Percentiles rank a stretch among this genome's conserved stretches.
phyloP scores from a whole-genome alignment of 2,329 filamentous ascomycete species.

The Nannizzia gypsea region DNA sequence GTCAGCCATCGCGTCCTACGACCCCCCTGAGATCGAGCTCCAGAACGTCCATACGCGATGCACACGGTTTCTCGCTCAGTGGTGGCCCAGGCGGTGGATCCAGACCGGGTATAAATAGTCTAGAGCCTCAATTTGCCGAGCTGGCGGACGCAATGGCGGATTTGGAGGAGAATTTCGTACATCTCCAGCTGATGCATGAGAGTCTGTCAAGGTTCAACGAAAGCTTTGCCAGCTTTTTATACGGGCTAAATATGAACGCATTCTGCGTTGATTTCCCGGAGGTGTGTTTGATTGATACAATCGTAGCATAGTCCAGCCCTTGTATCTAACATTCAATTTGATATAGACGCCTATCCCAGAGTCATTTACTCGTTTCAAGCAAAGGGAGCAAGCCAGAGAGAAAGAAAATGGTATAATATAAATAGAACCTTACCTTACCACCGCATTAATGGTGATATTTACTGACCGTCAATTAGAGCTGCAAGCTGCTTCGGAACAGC shows the following conservation, averaged over 20 bases:
- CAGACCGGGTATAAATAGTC: slow-evolving; percentile 58
- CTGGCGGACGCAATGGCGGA: slow-evolving; percentile 89
- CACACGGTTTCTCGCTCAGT: slow-evolving; percentile 44
- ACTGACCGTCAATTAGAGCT: neutral
- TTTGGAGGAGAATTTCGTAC: slow-evolving; percentile 93
- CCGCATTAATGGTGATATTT: too few species aligned
- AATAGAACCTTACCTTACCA: neutral
- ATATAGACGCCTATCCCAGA: slow-evolving; percentile 65
- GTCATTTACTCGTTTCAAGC: slow-evolving; percentile 60
- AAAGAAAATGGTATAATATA: slow-evolving; percentile 11
- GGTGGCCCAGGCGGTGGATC: slow-evolving; percentile 27
- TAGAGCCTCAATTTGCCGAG: slow-evolving; percentile 88
- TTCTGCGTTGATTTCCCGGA: slow-evolving; percentile 98
- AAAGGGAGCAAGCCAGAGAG: slow-evolving; percentile 33
- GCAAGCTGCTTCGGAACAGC: neutral
- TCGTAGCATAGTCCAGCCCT: neutral
- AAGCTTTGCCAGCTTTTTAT: slow-evolving; percentile 89
- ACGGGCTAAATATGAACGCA: slow-evolving; percentile 96
- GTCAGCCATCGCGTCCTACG: slow-evolving; percentile 62
- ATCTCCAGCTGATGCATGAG: slow-evolving; percentile 94
- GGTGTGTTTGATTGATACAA: slow-evolving; percentile 37
- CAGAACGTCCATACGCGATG: slow-evolving; percentile 75
- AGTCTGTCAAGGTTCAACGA: slow-evolving; percentile 86
- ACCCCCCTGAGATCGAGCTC: slow-evolving; percentile 86
- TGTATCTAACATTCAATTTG: neutral